These are phyloP conservation scores for Phytopythium aichiense DNA, from an alignment of 352 stramenopile species.

Conservation along the genomic window DNA sequence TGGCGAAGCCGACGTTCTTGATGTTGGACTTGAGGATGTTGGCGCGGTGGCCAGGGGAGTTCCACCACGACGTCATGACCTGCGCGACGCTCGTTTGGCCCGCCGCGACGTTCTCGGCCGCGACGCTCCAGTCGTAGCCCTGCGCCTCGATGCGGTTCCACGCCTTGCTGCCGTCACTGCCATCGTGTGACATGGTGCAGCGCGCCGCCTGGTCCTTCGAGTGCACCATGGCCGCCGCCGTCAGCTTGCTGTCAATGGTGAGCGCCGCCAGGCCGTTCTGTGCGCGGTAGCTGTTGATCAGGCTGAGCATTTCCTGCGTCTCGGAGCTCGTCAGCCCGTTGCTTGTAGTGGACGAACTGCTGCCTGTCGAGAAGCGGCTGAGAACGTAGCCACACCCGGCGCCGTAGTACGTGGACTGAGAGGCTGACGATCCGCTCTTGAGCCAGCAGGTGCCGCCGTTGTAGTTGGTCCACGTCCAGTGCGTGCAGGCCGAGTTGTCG, in stretches of 20 bases:
- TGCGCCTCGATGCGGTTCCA: conserved; percentile 31
- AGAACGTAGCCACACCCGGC: conserved; percentile 38
- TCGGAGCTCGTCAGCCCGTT: conserved; percentile 34
- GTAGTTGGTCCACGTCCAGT: conserved; percentile 39
- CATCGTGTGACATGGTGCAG: conserved; percentile 46
- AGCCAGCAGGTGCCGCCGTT: conserved; percentile 46
- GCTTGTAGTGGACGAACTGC: conserved; percentile 11
- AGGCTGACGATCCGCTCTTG: conserved; percentile 23
- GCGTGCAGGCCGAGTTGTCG: conserved; percentile 25
- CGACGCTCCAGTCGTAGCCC: conserved; percentile 34
- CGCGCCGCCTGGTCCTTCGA: conserved; percentile 36
- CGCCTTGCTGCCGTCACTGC: conserved; percentile 28
- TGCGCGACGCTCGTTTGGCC: conserved; percentile 31
- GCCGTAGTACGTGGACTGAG: conserved; percentile 18
- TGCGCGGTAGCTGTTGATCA: conserved; percentile 46
- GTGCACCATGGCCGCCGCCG: conserved; percentile 31
- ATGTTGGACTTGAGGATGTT: conserved; percentile 37
- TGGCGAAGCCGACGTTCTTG: conserved; percentile 28
- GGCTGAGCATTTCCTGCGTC: conserved; percentile 35
- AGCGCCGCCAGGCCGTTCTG: conserved; percentile 30
- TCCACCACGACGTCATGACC: conserved; percentile 52
- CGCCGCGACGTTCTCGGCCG: conserved; percentile 51
- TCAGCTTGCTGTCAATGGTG: conserved; percentile 33
- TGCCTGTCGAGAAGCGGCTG: conserved; percentile 21
- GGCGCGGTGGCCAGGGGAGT: conserved; percentile 37